Conservation (phyloP, 441 rosid genomes). For the Breynia disticha region DNA sequence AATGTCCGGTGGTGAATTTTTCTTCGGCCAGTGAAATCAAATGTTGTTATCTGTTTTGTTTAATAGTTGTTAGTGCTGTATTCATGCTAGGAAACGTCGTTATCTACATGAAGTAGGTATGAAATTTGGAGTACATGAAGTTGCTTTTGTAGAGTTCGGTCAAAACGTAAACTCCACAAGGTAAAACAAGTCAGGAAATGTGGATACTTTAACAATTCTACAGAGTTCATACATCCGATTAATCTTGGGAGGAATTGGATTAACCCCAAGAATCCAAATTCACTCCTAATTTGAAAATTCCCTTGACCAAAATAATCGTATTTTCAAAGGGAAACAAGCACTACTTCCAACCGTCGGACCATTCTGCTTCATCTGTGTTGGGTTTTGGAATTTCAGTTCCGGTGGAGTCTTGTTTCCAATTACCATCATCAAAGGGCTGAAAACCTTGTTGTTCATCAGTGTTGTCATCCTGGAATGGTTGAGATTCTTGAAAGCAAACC, state of each 20-base stretch:
- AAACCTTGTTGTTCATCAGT: constrained; percentile 20
- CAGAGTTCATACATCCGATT: too few species aligned
- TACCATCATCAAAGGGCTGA: constrained; percentile 19
- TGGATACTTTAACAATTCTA: too few species aligned
- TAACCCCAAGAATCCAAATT: background rate
- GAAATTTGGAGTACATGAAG: too few species aligned
- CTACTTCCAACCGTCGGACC: constrained; percentile 65
- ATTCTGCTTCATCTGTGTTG: constrained; percentile 37
- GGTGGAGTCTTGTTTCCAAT: constrained; percentile 22
- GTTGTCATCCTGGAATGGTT: constrained; percentile 10
- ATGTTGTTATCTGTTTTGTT: too few species aligned
- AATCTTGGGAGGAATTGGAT: background rate
- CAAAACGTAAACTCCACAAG: too few species aligned
- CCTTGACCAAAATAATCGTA: background rate
- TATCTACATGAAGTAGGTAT: too few species aligned
- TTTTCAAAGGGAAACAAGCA: constrained; percentile 1
- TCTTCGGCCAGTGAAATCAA: too few species aligned
- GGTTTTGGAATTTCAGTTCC: constrained; percentile 25
- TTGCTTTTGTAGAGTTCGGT: too few species aligned
- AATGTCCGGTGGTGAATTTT: too few species aligned
- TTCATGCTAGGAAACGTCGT: too few species aligned
- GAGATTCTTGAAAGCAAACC: constrained; percentile 22
- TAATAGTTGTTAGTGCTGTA: too few species aligned
- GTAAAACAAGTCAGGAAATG: too few species aligned
- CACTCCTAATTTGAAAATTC: background rate